Base-by-base conservation (phyloP, 305 asterid genomes). In the Rubia balearica region DNA sequence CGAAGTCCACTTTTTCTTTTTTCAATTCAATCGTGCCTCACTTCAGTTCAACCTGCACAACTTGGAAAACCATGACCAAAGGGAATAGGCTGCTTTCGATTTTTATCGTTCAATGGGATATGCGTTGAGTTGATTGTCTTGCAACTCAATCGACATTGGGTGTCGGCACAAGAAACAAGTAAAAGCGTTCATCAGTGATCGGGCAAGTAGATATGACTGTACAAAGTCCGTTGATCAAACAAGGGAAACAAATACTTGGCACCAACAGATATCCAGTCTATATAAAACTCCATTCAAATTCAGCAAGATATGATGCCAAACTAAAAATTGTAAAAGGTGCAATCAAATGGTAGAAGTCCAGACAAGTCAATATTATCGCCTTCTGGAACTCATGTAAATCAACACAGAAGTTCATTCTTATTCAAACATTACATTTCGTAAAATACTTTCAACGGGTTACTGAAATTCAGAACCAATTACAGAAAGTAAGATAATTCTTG, bases 361-460 rank as follows among this genome's bases (percentile, higher is more conserved):
- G 19, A 59, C 64, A 53, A 1, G 38, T 55, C 30, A 36, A 53
- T 9, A 53, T 42, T 6, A n/a, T 69, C 40, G 7, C 51, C 63
- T 38, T 36, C 65, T 19, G 59, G 42, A 57, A 57, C 17, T 22
- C 27, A 14, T 13, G 46, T 22, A 57, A 24, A 6, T 56, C 45
- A 65, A 7, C 13, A 36, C 27, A 13, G 16, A 0, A n/a, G 33
- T 51, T 42, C 57, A 57, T 57, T 70, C 67, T 70, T 70, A 70
- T 70, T 70, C 73, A 70, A 55, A 22, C 65, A 57, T 57, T 41
- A 38, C 41, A 69, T 69, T 62, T 10, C 36, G 14, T 14, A 8
- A 33, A 24, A 30, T 66, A 69, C 65, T 56, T 27, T 11, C 21
- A 41, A 55, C 19, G 19, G 49, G 61, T 19, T 19, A 56, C 66